Base-by-base conservation (phyloP, 805 yeast species). In the Pichia insulana region DNA sequence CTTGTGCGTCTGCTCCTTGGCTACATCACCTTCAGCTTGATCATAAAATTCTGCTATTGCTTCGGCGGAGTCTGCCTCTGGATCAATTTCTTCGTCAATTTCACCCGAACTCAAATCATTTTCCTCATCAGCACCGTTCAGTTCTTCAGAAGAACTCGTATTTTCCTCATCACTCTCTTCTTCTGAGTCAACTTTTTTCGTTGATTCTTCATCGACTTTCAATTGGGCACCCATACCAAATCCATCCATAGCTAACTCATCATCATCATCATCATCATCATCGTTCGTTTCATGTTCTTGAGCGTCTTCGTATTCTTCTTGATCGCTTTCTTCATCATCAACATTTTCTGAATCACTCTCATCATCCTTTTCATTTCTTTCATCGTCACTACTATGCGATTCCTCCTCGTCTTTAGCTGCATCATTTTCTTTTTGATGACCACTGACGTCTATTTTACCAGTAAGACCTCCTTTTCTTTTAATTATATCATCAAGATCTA, bases 401-500 rank as follows among this genome's bases (percentile, higher is more conserved):
- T 22, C 8, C 25, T 22, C 25, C 8, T 22, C 7, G 5, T 22
- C 25, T 6, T 6, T 6, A 22, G 5, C 25, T 22, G 25, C 25
- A 6, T 22, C 8, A 11, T 55, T 60, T 49, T 63, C 69, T 12
- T 62, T 69, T 7, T 59, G 66, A 9, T 62, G 68, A 3, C 61
- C 68, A 12, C 59, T 65, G 17, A 47, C 30, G n/a, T 47, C 42
- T 40, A 54, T 34, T 18, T 52, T 48, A 26, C 62, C 63, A 19
- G 55, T 47, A 30, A 58, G 47, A 34, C 95, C 86, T 60, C 96
- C 95, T 54, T 85, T 89, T 61, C 89, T 74, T 64, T 81, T 78
- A 52, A 90, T 83, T 41, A 90, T 90, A 12, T 79, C 78, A 54
- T 90, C 96, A 47, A 90, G 70, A 67, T 90, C 96, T 8, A 87